Evolutionary conservation across 495 filamentous ascomycete species (phyloP).

Genomic region (Thermochaetoides thermophila): DNA sequence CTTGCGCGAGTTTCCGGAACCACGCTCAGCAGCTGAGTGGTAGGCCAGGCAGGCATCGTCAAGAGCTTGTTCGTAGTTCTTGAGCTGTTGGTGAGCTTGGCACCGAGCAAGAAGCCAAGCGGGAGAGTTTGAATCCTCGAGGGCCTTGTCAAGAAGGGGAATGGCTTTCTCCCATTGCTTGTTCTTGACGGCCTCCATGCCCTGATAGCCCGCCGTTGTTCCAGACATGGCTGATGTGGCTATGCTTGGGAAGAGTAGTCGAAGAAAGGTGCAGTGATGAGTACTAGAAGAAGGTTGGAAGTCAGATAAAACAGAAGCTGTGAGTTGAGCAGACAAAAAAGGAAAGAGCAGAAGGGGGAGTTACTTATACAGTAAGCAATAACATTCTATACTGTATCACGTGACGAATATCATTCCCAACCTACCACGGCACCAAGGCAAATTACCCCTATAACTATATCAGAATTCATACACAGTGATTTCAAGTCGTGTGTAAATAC

Average conservation of each 20-base stretch:
- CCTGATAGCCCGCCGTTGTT: conserved; percentile 19
- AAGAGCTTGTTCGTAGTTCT: conserved; percentile 43
- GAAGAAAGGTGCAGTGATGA: not conserved
- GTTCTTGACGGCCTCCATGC: conserved; percentile 43
- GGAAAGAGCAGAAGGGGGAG: no score
- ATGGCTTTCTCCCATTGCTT: conserved; percentile 55
- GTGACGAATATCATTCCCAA: no score
- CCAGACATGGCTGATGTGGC: conserved; percentile 14
- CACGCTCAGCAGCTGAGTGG: conserved; percentile 51
- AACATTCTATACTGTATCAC: no score
- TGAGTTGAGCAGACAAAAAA: no score
- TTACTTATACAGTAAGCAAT: no score
- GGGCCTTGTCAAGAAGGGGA: conserved; percentile 58
- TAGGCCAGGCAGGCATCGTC: conserved; percentile 70
- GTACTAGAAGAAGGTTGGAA: no score
- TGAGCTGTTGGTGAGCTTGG: conserved; percentile 57
- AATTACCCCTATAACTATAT: no score
- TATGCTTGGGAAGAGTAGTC: not conserved
- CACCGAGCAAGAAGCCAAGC: conserved; percentile 80
- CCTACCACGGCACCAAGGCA: no score
- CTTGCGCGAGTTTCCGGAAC: conserved; percentile 46
- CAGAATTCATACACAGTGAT: no score
- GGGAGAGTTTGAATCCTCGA: conserved; percentile 52
- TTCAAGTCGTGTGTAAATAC: no score
- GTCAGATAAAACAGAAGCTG: no score